Conservation (phyloP, 495 filamentous ascomycete species). For the Aspergillus indologenus region DNA sequence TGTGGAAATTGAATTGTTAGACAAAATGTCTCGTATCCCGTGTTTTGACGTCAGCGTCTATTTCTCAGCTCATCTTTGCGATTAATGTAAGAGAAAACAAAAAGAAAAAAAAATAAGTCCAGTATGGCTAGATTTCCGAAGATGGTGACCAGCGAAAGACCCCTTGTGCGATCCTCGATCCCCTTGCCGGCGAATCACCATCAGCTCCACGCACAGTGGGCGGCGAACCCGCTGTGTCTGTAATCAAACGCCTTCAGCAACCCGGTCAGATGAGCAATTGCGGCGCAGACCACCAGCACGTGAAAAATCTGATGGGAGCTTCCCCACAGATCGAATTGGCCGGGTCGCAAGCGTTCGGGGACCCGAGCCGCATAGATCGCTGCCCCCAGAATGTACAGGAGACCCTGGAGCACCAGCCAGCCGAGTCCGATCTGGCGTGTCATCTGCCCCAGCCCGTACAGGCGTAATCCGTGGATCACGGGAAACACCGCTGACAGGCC, state of each 20-base stretch:
- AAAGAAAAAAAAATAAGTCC: neutral
- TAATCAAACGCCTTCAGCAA: constrained; percentile 58
- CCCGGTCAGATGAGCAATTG: constrained; percentile 55
- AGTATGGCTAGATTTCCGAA: constrained; percentile 12
- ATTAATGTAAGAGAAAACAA: neutral
- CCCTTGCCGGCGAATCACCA: constrained; percentile 15
- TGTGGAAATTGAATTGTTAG: constrained; percentile 10
- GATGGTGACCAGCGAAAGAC: constrained; percentile 16
- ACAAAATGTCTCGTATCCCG: constrained; percentile 20
- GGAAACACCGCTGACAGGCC: constrained; percentile 83
- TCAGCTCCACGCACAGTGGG: constrained; percentile 25
- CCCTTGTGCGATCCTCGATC: constrained; percentile 22
- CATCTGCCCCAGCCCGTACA: constrained; percentile 58
- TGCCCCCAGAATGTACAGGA: constrained; percentile 83
- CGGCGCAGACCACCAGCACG: constrained; percentile 59
- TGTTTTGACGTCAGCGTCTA: constrained; percentile 13
- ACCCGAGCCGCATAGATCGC: constrained; percentile 69
- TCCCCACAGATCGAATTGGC: constrained; percentile 59
- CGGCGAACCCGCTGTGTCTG: constrained; percentile 46
- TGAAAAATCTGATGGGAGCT: constrained; percentile 66
- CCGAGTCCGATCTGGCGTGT: constrained; percentile 72
- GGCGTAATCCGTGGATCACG: constrained; percentile 64
- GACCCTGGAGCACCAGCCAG: constrained; percentile 79
- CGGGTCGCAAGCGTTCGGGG: constrained; percentile 48
- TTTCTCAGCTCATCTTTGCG: neutral